A percentile compares a stretch with the other conserved stretches of the same genome.
Evolutionary conservation across 2,329 filamentous ascomycete genomes (phyloP).

Genomic region (Zymoseptoria ardabiliae): DNA sequence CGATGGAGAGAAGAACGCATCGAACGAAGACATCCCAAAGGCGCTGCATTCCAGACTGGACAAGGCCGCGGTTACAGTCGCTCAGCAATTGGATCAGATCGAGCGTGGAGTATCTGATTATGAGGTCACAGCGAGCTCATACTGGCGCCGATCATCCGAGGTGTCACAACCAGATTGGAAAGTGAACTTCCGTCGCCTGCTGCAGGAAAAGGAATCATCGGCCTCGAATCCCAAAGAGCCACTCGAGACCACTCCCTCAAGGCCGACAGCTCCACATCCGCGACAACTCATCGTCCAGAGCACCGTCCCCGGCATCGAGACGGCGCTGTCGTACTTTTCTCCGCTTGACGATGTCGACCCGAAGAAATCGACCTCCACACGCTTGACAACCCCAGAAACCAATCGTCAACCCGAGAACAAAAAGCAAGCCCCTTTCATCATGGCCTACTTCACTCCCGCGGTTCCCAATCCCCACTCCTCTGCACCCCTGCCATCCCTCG

Average conservation of each 20-base stretch:
- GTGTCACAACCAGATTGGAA: background rate
- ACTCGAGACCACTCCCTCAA: background rate
- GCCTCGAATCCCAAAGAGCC: background rate
- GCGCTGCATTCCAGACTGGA: background rate
- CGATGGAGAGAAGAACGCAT: background rate
- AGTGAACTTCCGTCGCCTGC: background rate
- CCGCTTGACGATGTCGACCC: background rate
- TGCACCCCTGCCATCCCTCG: conserved; percentile 7
- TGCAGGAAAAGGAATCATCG: background rate
- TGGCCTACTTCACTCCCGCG: conserved; percentile 4
- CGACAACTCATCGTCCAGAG: background rate
- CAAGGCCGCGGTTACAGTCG: background rate
- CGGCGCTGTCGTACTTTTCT: conserved; percentile 6
- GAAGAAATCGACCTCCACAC: background rate
- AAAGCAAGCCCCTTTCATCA: conserved; percentile 2
- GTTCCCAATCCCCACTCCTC: background rate
- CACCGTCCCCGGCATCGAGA: conserved; percentile 1
- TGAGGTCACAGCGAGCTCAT: background rate
- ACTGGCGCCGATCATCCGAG: background rate
- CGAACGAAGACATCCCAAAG: background rate
- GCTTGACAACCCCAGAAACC: background rate
- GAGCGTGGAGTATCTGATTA: background rate
- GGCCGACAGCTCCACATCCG: background rate
- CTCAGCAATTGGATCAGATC: background rate
- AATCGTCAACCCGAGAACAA: background rate